Evolutionary conservation across 1,139 yeast genomes (phyloP), one percentile per base, ranked within the genome.

Genomic region (Magnusiomyces ingens): DNA sequence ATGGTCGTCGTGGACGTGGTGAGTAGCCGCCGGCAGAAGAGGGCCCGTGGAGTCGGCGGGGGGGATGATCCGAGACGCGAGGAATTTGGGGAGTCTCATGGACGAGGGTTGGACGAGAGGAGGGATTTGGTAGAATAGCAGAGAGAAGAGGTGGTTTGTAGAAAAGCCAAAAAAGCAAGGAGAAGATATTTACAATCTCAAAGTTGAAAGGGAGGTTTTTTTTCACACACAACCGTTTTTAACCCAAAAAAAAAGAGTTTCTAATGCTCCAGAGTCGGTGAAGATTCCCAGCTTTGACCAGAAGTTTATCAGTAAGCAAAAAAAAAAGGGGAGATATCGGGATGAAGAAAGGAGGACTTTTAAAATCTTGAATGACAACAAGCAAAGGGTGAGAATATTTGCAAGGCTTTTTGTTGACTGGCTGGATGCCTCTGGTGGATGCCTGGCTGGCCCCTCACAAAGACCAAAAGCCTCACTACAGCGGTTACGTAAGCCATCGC

Each of bases 1-100:
- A 26, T 26, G 32, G 8, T 26, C 32, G 8, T 26, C 32, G 8
- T 26, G 32, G 32, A 4, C 8, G 32, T 26, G 32, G 8, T 26
- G 32, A 26, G 40, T 21, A 22, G 18, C 11, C 17, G 48, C 35
- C 13, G 22, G n/a, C 29, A 12, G 22, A 35, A 21, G 26, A 11
- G 49, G 21, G 35, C 43, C 13, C 41, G 52, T 54, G 17, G 54
- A 40, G n/a, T 54, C 57, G 3, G 54, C 44, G n/a, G 57, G 57
- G 19, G 52, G 35, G 45, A 54, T 47, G 37, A 54, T 41, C 41
- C 57, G 22, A 13, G 57, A 54, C n/a, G 54, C 13, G 13, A 54
- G 12, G 45, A 54, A 46, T 38, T 51, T 52, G n/a, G 43, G 32
- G n/a, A 45, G 22, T 40, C 49, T 44, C 52, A 50, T 50, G 48